Evolutionary conservation across 139 green algal genomes (phyloP), one percentile per base, ranked within the genome.

Genomic region (Chlorella sp.): DNA sequence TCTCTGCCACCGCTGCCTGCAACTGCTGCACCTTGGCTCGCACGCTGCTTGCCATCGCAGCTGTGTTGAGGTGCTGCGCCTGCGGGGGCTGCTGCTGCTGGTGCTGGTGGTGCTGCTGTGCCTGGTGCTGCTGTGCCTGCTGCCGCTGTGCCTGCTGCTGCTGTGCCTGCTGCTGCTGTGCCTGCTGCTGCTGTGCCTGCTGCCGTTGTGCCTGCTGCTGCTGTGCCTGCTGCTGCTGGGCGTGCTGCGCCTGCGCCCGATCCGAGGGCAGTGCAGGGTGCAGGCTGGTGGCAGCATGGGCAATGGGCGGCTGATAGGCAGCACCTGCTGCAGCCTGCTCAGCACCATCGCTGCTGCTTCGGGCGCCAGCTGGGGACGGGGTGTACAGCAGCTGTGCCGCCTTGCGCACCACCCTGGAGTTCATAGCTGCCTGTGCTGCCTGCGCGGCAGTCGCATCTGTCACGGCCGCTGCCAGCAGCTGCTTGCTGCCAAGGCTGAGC

Each of bases 401-500:
- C 22, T 60, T 57, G 83, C 64, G 83, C 24, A 24, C 60, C 14
- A 73, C 37, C 7, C 61, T 36, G 64, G 64, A 80, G 24, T 26
- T 66, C 0, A 30, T 15, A 15, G 26, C 39, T 12, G 26, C 36
- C 11, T 36, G 28, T 15, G n/a, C 36, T 28, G 83, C 83, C 7
- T 22, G 28, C 9, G 83, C 64, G 1, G 83, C 64, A 30, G 83
- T 36, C 11, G 57, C 34, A 28, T 78, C 66, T 0, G 36, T 61
- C 26, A 37, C 61, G 2, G 83, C 64, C 14, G 83, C 83, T 26
- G 83, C 83, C 83, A 61, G 22, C 61, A 80, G 21, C 37, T 78
- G 83, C 83, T 87, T 87, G 83, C 83, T 87, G 83, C 24, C 26
- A 3, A 80, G 42, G 61, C 83, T 87, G 36, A 78, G 66, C 9